phyloP scores from a whole-genome alignment of 2,329 filamentous ascomycete species.

The Remersonia thermophila region DNA sequence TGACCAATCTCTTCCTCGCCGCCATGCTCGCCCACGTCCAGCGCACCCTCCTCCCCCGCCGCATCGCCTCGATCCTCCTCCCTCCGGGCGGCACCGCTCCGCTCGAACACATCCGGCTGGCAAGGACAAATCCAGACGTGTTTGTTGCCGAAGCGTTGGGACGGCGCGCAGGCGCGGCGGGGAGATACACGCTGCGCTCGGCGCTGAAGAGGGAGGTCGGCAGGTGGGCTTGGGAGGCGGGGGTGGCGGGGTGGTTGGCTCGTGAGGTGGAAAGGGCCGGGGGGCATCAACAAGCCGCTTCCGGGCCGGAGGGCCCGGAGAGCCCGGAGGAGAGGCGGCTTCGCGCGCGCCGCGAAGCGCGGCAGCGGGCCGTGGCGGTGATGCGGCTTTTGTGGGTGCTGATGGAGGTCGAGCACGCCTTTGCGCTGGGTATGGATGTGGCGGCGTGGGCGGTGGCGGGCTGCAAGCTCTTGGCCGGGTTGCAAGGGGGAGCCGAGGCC shows the following conservation, averaged over 20 bases:
- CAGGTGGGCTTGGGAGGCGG: conserved; percentile 14
- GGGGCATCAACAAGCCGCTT: too few relatives aligned
- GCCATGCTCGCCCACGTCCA: conserved; percentile 29
- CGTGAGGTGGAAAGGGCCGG: neutral
- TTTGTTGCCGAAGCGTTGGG: conserved; percentile 21
- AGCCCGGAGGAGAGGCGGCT: too few relatives aligned
- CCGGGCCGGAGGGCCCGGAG: too few relatives aligned
- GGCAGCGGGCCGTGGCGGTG: conserved; percentile 3
- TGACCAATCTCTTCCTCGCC: conserved; percentile 23
- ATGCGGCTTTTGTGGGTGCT: conserved; percentile 19
- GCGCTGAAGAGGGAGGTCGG: conserved; percentile 7
- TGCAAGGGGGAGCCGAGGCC: conserved; percentile 5
- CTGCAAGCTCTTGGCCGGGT: conserved; percentile 10
- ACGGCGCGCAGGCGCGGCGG: too few relatives aligned
- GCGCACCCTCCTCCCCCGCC: conserved; percentile 18
- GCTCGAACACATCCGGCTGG: conserved; percentile 25
- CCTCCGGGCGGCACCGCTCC: conserved; percentile 21
- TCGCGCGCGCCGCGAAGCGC: too few relatives aligned
- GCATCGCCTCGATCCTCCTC: conserved; percentile 17
- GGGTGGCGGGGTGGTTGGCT: conserved; percentile 7
- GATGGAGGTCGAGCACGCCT: conserved; percentile 20
- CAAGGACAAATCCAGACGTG: conserved; percentile 24
- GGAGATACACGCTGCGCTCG: too few relatives aligned
- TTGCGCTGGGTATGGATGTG: conserved; percentile 19
- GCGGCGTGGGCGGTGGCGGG: conserved; percentile 20